Evolutionary conservation across 1,284 basidiomycete species (phyloP), one percentile per base, ranked within the genome.

Genomic region (Cryptococcus sp.): DNA sequence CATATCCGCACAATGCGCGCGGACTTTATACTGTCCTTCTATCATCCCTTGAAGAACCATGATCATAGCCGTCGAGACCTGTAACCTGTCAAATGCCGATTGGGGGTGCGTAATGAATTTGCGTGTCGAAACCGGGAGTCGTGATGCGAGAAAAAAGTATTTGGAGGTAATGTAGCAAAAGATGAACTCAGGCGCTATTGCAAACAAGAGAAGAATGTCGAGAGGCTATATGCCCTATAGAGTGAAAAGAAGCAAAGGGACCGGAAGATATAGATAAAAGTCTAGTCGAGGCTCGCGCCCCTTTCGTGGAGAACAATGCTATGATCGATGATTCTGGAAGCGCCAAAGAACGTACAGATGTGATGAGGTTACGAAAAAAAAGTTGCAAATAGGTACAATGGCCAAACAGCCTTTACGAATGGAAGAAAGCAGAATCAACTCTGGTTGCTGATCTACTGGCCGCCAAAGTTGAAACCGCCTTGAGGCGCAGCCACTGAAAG

Each of bases 391-490:
- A 44, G 7, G 41, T 19, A 44, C 41, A 19, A 22, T 19, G 41
- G 6, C 22, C 41, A 22, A 44, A 44, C 41, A 44, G n/a, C 41
- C n/a, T 19, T n/a, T 8, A 16, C 2, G 41, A 22, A 3, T n/a
- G n/a, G 6, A 16, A 44, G 8, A n/a, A 6, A 15, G 41, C 11
- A 13, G 41, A 22, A 22, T 5, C 41, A 16, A 15, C 1, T 16
- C 22, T n/a, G 7, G 7, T 11, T 22, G 41, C 6, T 19, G n/a
- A 22, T 57, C 50, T 64, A 61, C 57, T 61, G 57, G 45, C 58
- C 48, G 57, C 80, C 91, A 74, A 97, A 97, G 76, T 86, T 91
- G 85, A 97, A 97, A 23, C 94, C 93, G 63, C 93, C 93, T 76
- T 93, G 89, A 62, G 94, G 93, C 44, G 89, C 91, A 68, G 83